A percentile compares a stretch with the other conserved stretches of the same genome.
These are phyloP conservation scores for Penicillium sp. DNA, from an alignment of 2,329 filamentous ascomycete species.

Conservation along the genomic window DNA sequence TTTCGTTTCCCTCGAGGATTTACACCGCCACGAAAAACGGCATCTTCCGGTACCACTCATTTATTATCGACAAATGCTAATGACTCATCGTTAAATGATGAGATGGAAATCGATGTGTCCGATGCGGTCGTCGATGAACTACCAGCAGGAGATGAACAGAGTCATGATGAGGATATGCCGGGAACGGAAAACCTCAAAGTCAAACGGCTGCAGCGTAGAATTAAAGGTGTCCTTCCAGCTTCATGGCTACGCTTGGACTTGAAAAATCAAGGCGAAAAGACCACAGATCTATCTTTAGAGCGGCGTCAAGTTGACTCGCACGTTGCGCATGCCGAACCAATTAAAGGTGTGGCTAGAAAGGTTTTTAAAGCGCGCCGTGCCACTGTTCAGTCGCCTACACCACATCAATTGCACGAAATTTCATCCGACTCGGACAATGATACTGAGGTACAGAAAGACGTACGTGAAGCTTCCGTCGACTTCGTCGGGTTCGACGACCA, in stretches of 20 bases:
- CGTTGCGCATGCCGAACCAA: slow-evolving; percentile 20
- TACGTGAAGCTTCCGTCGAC: slow-evolving; percentile 15
- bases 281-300: slow-evolving; percentile 15
- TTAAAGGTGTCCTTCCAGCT: slow-evolving; percentile 48
- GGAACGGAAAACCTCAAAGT: slow-evolving; percentile 25
- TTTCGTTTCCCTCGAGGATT: slow-evolving; percentile 38
- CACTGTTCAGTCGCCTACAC: slow-evolving; percentile 15
- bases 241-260: slow-evolving; percentile 45
- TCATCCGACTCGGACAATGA: slow-evolving; percentile 26
- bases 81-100: slow-evolving; percentile 16
- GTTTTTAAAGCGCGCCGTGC: slow-evolving; percentile 22
- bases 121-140: slow-evolving; percentile 10
- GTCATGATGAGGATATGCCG: slow-evolving; percentile 19
- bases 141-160: not conserved
- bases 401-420: slow-evolving; percentile 16
- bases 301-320: slow-evolving; percentile 19
- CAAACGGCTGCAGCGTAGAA: slow-evolving; percentile 35
- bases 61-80: slow-evolving; percentile 16
- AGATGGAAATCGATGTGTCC: slow-evolving; percentile 13
- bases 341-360: slow-evolving; percentile 33
- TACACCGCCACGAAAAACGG: slow-evolving; percentile 26
- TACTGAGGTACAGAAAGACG: slow-evolving; percentile 15
- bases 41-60: slow-evolving; percentile 20
- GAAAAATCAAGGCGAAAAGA: slow-evolving; percentile 27
- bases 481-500: slow-evolving; percentile 23